Percentiles rank a stretch among this genome's conserved stretches.
These are phyloP conservation scores for Austroboletus rostrupii DNA, from an alignment of 1,284 basidiomycete genomes.

Conservation along the genomic window DNA sequence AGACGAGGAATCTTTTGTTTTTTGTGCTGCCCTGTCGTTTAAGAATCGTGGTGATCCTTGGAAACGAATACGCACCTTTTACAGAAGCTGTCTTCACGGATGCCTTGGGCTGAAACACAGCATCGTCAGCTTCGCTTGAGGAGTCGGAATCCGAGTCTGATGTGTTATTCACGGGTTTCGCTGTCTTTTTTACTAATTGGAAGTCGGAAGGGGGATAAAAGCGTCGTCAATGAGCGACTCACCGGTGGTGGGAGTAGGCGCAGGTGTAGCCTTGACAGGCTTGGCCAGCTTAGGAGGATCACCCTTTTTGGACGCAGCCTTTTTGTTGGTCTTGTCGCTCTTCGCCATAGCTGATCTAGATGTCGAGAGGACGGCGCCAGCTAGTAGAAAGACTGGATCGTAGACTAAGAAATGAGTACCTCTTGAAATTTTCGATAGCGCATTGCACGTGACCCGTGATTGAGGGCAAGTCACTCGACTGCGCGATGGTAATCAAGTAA, in stretches of 20 bases:
- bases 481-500: too few relatives aligned
- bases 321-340: slow-evolving; percentile 31
- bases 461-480: slow-evolving; percentile 24
- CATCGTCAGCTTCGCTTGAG: not conserved
- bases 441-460: slow-evolving; percentile 24
- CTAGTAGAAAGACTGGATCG: not conserved
- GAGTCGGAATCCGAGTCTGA: slow-evolving; percentile 14
- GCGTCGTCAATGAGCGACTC: not conserved
- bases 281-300: slow-evolving; percentile 4
- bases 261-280: too few relatives aligned
- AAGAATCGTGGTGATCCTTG: not conserved
- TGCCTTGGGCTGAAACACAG: not conserved
- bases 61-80: slow-evolving; percentile 1
- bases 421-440: slow-evolving; percentile 22
- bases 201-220: not conserved
- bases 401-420: slow-evolving; percentile 1
- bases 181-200: slow-evolving; percentile 2
- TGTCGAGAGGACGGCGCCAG: slow-evolving; percentile 1
- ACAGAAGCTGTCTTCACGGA: not conserved
- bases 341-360: slow-evolving; percentile 42
- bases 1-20: slow-evolving; percentile 5
- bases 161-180: not conserved
- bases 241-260: not conserved
- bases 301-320: slow-evolving; percentile 11
- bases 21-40: slow-evolving; percentile 2